A percentile compares a stretch with the other conserved stretches of the same genome.
Evolutionary conservation across 129 eudicot species (phyloP).

Genomic region (Deinandra increscens): DNA sequence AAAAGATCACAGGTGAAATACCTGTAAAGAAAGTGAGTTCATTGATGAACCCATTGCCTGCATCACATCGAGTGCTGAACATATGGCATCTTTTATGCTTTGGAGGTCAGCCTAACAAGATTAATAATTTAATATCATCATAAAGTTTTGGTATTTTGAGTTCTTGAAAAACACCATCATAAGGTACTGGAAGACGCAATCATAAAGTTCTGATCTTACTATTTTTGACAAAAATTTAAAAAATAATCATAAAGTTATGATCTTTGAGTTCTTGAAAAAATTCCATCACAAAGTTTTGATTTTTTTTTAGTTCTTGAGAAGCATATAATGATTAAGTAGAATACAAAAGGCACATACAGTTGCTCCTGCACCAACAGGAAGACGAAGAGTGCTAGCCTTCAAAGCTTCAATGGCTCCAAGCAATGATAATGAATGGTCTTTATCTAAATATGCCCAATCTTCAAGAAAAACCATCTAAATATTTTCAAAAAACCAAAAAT

Average conservation of each 20-base stretch:
- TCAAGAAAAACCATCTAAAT: conserved; percentile 63
- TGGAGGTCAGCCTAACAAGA: conserved; percentile 67
- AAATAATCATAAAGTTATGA: not conserved
- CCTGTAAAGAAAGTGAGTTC: conserved; percentile 59
- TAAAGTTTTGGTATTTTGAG: not conserved
- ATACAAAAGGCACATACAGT: conserved; percentile 47
- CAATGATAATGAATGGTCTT: conserved; percentile 68
- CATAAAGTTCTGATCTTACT: not conserved
- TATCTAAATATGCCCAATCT: conserved; percentile 79
- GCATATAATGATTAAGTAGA: conserved; percentile 8
- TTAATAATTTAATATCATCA: not conserved
- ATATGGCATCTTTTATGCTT: conserved; percentile 78
- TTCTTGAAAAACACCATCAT: conserved; percentile 1
- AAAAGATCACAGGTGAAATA: conserved; percentile 19
- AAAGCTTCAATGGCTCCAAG: conserved; percentile 93
- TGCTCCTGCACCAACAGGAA: conserved; percentile 80
- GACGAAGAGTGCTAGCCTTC: conserved; percentile 98
- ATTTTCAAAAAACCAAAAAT: conserved; percentile 11
- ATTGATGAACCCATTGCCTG: conserved; percentile 69
- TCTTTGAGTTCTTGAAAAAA: not conserved
- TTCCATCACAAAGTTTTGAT: not conserved
- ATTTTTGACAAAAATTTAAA: conserved; percentile 3
- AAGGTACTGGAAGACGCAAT: not conserved
- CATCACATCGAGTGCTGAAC: conserved; percentile 80
- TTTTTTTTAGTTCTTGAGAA: conserved; percentile 1